Conservation (phyloP, 2,329 filamentous ascomycete genomes). For the Colletotrichum siamense region DNA sequence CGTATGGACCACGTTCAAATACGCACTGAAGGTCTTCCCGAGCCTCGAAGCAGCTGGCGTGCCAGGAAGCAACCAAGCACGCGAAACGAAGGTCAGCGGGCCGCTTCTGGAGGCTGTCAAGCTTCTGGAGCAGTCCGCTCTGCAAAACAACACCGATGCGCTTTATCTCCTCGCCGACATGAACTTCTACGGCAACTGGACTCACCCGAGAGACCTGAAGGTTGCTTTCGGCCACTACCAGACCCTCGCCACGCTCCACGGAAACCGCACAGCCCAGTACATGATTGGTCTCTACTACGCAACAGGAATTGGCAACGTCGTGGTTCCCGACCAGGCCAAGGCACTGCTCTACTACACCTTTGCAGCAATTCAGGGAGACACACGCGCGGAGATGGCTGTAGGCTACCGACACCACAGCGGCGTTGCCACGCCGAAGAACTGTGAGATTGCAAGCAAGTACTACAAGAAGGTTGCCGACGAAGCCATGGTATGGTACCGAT, state of each 20-base stretch:
- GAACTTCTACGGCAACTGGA: constrained; percentile 96
- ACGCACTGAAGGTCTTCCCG: constrained; percentile 54
- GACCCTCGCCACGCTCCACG: constrained; percentile 74
- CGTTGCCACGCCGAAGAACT: constrained; percentile 84
- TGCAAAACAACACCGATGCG: constrained; percentile 76
- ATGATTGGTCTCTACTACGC: constrained; percentile 97
- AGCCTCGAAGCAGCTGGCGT: constrained; percentile 54
- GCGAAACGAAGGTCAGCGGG: constrained; percentile 41
- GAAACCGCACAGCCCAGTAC: constrained; percentile 91
- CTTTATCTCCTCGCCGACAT: constrained; percentile 90
- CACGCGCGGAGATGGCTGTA: constrained; percentile 90
- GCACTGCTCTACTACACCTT: constrained; percentile 94
- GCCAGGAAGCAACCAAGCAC: constrained; percentile 35
- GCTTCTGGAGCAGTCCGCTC: constrained; percentile 57
- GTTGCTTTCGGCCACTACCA: constrained; percentile 83
- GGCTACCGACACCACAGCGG: constrained; percentile 86
- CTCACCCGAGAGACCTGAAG: constrained; percentile 81
- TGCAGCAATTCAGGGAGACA: constrained; percentile 83
- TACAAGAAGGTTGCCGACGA: constrained; percentile 96
- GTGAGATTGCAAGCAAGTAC: constrained; percentile 82
- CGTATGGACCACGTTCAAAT: constrained; percentile 47
- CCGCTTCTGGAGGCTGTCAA: constrained; percentile 56
- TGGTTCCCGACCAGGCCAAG: constrained; percentile 86
- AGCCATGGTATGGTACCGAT: constrained; percentile 84
- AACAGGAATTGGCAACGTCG: constrained; percentile 83